Percentiles rank a stretch among this genome's conserved stretches.
phyloP scores from a whole-genome alignment of 2,329 filamentous ascomycete genomes.

The Diaporthe batatas region DNA sequence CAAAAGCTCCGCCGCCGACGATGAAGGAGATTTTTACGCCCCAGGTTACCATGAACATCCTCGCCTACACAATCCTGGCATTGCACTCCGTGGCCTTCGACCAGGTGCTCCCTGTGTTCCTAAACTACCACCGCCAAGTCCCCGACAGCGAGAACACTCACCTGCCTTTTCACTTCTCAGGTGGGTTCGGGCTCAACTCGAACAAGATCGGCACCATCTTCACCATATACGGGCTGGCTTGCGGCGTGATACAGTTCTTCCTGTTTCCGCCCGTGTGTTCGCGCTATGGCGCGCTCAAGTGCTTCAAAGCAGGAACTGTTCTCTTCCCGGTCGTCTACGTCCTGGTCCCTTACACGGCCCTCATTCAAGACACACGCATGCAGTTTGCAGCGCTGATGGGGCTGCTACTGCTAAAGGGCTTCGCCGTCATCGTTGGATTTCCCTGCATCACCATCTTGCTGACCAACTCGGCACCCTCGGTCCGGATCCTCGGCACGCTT shows the following conservation, averaged over 20 bases:
- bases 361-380: slow-evolving; percentile 61
- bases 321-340: slow-evolving; percentile 83
- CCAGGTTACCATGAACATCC: slow-evolving; percentile 81
- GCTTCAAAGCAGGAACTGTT: slow-evolving; percentile 76
- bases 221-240: slow-evolving; percentile 83
- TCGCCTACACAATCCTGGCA: slow-evolving; percentile 84
- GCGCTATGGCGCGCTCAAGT: slow-evolving; percentile 79
- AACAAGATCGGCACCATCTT: slow-evolving; percentile 87
- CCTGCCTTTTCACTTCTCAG: slow-evolving; percentile 84
- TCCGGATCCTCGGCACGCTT: slow-evolving; percentile 85
- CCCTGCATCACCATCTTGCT: slow-evolving; percentile 91
- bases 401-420: slow-evolving; percentile 80
- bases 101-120: slow-evolving; percentile 88
- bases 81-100: slow-evolving; percentile 89
- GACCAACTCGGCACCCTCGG: slow-evolving; percentile 84
- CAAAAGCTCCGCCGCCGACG: slow-evolving; percentile 41
- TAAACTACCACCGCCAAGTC: slow-evolving; percentile 77
- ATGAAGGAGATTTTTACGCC: slow-evolving; percentile 77
- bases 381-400: slow-evolving; percentile 75
- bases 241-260: slow-evolving; percentile 87
- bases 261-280: slow-evolving; percentile 83
- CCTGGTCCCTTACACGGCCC: slow-evolving; percentile 82
- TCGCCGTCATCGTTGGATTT: slow-evolving; percentile 85
- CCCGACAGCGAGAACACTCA: slow-evolving; percentile 67
- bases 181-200: slow-evolving; percentile 82